Conservation (phyloP, 805 yeast species). For the Candida adriatica region DNA sequence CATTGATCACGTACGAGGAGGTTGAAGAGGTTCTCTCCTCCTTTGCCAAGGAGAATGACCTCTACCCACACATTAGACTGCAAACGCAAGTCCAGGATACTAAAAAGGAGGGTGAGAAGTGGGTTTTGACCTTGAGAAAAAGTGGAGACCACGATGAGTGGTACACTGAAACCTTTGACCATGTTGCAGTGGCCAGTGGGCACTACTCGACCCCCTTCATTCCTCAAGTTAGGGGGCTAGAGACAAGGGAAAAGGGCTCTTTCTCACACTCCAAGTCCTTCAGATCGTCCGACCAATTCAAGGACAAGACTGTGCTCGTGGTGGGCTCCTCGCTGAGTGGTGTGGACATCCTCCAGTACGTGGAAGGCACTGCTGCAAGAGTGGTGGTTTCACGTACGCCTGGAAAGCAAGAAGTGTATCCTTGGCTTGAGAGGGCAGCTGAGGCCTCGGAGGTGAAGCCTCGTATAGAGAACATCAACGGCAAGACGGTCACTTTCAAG, state of each 20-base stretch:
- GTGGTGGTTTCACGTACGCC: conserved; percentile 44
- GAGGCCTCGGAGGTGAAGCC: conserved; percentile 4
- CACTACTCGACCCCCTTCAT: conserved; percentile 48
- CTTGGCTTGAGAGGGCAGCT: conserved; percentile 5
- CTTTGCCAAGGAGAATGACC: conserved; percentile 3
- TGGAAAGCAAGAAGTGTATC: conserved; percentile 5
- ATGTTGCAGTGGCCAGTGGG: conserved; percentile 51
- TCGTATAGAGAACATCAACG: conserved; percentile 7
- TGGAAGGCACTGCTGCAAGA: conserved; percentile 21
- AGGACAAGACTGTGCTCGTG: conserved; percentile 33
- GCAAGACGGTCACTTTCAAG: conserved; percentile 28
- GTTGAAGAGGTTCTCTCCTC: conserved; percentile 2
- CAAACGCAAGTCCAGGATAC: conserved; percentile 9
- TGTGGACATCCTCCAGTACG: conserved; percentile 37
- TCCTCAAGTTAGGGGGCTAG: conserved; percentile 45
- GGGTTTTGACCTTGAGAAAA: conserved; percentile 28
- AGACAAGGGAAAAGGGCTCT: conserved; percentile 29
- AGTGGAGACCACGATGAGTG: conserved; percentile 10
- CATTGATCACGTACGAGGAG: conserved; percentile 3
- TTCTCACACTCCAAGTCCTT: conserved; percentile 26
- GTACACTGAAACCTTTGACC: conserved; percentile 47
- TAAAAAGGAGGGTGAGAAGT: conserved; percentile 7
- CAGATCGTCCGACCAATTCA: conserved; percentile 32
- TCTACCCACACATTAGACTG: conserved; percentile 2
- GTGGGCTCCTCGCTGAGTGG: conserved; percentile 39